phyloP scores from a whole-genome alignment of 345 rosid species.

The Bruguiera sexangula region DNA sequence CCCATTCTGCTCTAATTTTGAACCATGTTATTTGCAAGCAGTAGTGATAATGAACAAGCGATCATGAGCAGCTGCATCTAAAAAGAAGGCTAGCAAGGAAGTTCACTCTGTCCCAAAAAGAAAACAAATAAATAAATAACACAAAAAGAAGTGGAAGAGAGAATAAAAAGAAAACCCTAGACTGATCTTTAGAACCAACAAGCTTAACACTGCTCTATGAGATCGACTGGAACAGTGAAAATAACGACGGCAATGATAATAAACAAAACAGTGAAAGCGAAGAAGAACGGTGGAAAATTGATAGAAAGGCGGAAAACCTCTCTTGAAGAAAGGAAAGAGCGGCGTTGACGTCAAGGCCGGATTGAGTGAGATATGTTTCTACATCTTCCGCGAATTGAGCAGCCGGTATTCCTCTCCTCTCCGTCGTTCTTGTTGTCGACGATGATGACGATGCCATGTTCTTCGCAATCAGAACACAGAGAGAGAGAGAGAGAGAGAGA shows the following conservation, averaged over 20 bases:
- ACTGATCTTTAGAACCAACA: no score
- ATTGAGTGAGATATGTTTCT: slow-evolving; percentile 59
- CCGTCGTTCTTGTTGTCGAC: slow-evolving; percentile 31
- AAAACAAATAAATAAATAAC: no score
- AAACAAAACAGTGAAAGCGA: neutral
- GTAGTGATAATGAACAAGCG: no score
- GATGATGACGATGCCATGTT: slow-evolving; percentile 33
- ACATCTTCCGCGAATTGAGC: slow-evolving; percentile 92
- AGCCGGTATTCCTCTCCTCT: slow-evolving; percentile 86
- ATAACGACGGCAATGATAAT: neutral
- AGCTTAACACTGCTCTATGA: no score
- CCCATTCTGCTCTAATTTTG: no score
- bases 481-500: neutral
- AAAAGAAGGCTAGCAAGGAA: no score
- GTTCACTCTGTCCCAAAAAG: no score
- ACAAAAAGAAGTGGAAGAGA: no score
- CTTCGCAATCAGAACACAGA: neutral
- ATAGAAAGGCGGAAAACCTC: slow-evolving; percentile 41
- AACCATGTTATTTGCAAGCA: no score
- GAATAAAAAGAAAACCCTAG: no score
- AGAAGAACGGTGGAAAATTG: neutral
- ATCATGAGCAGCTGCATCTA: no score
- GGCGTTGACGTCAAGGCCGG: slow-evolving; percentile 70
- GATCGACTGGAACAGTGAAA: neutral
- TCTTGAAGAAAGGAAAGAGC: slow-evolving; percentile 90